Evolutionary conservation across 2,329 filamentous ascomycete species (phyloP).

Genomic region (Clathrospora elynae): DNA sequence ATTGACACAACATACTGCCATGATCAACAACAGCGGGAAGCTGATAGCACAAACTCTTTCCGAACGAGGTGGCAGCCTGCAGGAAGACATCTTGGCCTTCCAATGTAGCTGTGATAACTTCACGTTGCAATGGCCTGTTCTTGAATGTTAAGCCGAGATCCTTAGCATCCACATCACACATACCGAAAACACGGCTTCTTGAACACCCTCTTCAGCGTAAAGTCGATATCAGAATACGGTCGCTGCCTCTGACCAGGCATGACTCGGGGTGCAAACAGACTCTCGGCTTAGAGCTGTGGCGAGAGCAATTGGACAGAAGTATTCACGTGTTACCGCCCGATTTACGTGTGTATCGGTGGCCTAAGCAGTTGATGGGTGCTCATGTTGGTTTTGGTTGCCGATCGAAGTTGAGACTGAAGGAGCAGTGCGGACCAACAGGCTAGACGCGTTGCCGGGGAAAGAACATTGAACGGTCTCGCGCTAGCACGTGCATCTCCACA

Average conservation of each 20-base stretch:
- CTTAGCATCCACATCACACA: conserved; percentile 15
- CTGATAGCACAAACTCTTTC: conserved; percentile 92
- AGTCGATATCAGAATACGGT: conserved; percentile 65
- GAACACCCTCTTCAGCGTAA: conserved; percentile 75
- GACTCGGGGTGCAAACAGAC: conserved; percentile 2
- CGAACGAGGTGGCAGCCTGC: conserved; percentile 88
- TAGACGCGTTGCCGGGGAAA: conserved; percentile 4
- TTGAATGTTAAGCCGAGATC: no score
- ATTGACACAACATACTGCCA: conserved; percentile 67
- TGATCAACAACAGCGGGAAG: conserved; percentile 85
- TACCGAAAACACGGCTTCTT: conserved; percentile 75
- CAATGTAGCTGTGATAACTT: conserved; percentile 82
- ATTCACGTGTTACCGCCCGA: not conserved
- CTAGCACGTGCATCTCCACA: conserved; percentile 25
- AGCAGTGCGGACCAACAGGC: not conserved
- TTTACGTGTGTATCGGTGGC: not conserved
- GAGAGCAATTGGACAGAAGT: not conserved
- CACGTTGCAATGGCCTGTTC: conserved; percentile 79
- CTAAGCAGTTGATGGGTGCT: not conserved
- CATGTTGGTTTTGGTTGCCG: conserved; percentile 8
- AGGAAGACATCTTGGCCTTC: conserved; percentile 89
- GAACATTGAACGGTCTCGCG: conserved; percentile 23
- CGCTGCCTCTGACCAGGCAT: conserved; percentile 43
- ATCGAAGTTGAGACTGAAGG: not conserved
- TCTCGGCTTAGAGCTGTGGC: not conserved